Conservation (phyloP, 2,329 filamentous ascomycete genomes). For the Graphiopsis chlorocephala region DNA sequence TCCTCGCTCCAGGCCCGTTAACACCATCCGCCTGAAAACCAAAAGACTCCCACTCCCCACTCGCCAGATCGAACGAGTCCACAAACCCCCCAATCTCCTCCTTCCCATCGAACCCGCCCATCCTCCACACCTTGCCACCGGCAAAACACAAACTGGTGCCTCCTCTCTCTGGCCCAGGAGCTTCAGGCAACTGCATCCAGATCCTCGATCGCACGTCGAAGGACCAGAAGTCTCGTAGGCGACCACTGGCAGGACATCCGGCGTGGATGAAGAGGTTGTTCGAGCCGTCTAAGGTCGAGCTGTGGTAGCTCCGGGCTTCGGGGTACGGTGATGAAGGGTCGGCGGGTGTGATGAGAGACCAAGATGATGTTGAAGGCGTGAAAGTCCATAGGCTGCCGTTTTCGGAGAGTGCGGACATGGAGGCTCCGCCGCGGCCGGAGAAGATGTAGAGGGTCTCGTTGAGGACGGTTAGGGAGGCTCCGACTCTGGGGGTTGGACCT, state of each 20-base stretch:
- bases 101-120: conserved; percentile 75
- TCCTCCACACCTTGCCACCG: conserved; percentile 67
- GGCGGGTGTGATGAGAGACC: conserved; percentile 63
- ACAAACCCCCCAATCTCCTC: conserved; percentile 68
- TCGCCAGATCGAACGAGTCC: conserved; percentile 55
- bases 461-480: conserved; percentile 68
- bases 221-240: conserved; percentile 71
- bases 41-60: conserved; percentile 42
- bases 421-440: conserved; percentile 69
- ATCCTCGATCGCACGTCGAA: conserved; percentile 63
- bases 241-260: conserved; percentile 64
- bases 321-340: conserved; percentile 52
- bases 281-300: conserved; percentile 61
- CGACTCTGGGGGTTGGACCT: conserved; percentile 67
- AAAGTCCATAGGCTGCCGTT: conserved; percentile 73
- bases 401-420: conserved; percentile 71
- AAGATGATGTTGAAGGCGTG: conserved; percentile 61
- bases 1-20: conserved; percentile 48
- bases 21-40: conserved; percentile 43
- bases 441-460: conserved; percentile 74
- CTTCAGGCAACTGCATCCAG: conserved; percentile 68
- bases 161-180: conserved; percentile 64
- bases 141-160: conserved; percentile 66
- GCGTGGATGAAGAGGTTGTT: conserved; percentile 74
- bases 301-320: conserved; percentile 68